Base-by-base conservation (phyloP, 306 rosid genomes). In the Quillaja saponaria region DNA sequence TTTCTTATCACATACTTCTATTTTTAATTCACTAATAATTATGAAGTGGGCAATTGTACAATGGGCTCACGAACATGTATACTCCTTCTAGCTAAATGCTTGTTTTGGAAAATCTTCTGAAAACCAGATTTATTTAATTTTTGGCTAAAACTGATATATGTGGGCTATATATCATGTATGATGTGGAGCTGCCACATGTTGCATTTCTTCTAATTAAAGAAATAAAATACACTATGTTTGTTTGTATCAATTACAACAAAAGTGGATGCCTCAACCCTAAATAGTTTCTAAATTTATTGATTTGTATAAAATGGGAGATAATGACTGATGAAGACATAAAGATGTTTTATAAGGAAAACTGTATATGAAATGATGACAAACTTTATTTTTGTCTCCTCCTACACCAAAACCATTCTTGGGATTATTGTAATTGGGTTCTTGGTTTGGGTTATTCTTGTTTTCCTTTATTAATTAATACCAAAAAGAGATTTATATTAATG, bases 291-390 rank as follows among this genome's bases (percentile, higher is more conserved):
- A 3, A 10, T 20, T 74, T 40, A 37, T 63, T 34, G 54, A 15
- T 62, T 55, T 25, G 46, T 58, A 57, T 49, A 55, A 71, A 73
- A 44, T 61, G 35, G 15, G 45, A 66, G 85, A 85, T 83, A 80
- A 81, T 85, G 87, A 77, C 34, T 76, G 95, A 88, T 76, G 76
- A 82, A 73, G 95, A 87, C 95, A 87, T 85, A 85, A 90, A 87
- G 95, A 54, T 54, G 44, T 73, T 75, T 67, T 79, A 78, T 31
- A 78, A 50, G 79, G 65, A 81, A 79, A 78, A 72, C 47, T 81
- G 50, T 55, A 17, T 34, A 38, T 63, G 81, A 85, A 50, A 87
- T 82, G 81, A 79, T 87, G 88, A 25, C 4, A 25, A n/a, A 80
- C 71, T 34, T 67, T 65, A 76, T 70, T 67, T 54, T 58, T 74